Percentiles rank a stretch among this genome's conserved stretches.
phyloP scores from a whole-genome alignment of 176 grass and related monocot species.

The Oryza australiensis region DNA sequence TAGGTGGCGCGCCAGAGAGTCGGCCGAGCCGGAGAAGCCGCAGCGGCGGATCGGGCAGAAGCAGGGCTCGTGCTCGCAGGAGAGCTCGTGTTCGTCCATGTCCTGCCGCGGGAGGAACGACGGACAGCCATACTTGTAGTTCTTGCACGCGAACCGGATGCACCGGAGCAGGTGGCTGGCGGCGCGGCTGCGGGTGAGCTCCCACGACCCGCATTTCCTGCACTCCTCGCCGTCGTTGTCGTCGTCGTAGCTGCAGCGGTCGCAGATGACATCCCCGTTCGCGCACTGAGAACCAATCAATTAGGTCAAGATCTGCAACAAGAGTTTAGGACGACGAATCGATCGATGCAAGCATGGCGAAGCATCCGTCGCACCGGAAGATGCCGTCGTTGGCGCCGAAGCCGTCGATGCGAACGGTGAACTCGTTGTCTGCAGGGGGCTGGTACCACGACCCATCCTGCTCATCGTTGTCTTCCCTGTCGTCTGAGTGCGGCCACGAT shows the following conservation, averaged over 20 bases:
- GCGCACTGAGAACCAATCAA: not conserved
- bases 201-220: not conserved
- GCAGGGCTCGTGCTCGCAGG: conserved; percentile 9
- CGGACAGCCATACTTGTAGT: conserved; percentile 1
- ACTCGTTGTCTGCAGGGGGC: not conserved
- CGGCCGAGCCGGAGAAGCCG: conserved; percentile 12
- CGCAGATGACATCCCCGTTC: conserved; percentile 14
- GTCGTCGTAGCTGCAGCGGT: not conserved
- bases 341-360: not conserved
- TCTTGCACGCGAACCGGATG: not conserved
- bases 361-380: conserved; percentile 5
- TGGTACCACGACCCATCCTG: too few relatives aligned
- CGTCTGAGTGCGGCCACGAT: too few relatives aligned
- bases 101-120: not conserved
- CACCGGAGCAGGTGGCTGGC: not conserved
- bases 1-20: not conserved
- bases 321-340: not conserved
- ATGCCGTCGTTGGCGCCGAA: not conserved
- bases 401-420: conserved; percentile 7
- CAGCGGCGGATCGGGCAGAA: conserved; percentile 25
- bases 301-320: too few relatives aligned
- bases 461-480: too few relatives aligned
- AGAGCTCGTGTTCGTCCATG: not conserved
- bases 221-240: not conserved
- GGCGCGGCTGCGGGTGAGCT: not conserved